These are phyloP conservation scores for Dendrostoma leiphaemia DNA, from an alignment of 2,329 filamentous ascomycete genomes.

Conservation along the genomic window DNA sequence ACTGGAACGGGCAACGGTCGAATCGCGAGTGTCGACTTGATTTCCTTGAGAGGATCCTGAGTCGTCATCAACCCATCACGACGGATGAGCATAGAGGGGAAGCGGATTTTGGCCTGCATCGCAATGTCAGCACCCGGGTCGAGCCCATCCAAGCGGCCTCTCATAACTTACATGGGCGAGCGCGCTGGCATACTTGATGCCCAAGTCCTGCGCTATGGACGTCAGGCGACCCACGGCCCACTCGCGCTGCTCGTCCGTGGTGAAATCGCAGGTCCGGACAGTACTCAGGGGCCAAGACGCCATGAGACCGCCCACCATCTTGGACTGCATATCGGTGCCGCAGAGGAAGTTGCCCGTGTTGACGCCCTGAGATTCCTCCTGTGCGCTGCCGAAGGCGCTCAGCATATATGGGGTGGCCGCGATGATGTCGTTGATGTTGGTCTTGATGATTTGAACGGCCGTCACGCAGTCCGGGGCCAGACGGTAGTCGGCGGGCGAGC, in stretches of 20 bases:
- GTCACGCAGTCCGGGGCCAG: conserved; percentile 61
- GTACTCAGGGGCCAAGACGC: conserved; percentile 58
- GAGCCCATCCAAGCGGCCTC: neutral
- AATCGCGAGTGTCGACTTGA: conserved; percentile 6
- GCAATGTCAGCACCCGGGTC: neutral
- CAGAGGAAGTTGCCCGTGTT: conserved; percentile 48
- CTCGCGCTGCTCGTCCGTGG: conserved; percentile 54
- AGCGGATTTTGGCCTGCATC: conserved; percentile 52
- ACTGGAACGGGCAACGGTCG: neutral
- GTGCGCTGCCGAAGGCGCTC: conserved; percentile 28
- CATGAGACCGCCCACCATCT: conserved; percentile 57
- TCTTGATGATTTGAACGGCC: conserved; percentile 47
- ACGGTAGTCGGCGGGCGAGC: conserved; percentile 58
- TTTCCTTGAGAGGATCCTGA: conserved; percentile 12
- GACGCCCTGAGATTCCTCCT: conserved; percentile 32
- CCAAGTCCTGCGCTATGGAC: conserved; percentile 53
- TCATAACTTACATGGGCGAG: conserved; percentile 44
- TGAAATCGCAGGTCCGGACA: conserved; percentile 55
- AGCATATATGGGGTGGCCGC: conserved; percentile 59
- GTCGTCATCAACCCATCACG: conserved; percentile 46
- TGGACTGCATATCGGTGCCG: conserved; percentile 48
- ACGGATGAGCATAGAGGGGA: conserved; percentile 62
- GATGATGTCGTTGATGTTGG: conserved; percentile 57
- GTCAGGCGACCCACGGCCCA: conserved; percentile 54
- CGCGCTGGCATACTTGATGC: conserved; percentile 57